Evolutionary conservation across 352 stramenopile species (phyloP).

Genomic region (Thraustochytrium sp.): DNA sequence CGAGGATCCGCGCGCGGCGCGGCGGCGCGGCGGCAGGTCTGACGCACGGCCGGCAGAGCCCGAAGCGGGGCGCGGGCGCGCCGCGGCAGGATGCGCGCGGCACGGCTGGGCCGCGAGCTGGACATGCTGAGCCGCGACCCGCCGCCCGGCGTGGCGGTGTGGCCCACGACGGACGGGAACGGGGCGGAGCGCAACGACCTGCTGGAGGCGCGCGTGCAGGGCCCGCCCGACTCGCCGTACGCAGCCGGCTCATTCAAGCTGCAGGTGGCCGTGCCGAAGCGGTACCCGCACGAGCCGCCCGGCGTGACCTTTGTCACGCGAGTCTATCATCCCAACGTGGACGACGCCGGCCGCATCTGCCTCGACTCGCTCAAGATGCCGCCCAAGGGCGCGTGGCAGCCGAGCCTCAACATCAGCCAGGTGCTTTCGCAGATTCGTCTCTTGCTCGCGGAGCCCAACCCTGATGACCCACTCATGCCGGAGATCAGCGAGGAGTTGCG

Average conservation of each 20-base stretch:
- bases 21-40: too few relatives aligned
- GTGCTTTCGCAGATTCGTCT: conserved; percentile 32
- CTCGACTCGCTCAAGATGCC: conserved; percentile 48
- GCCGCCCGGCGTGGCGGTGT: conserved; percentile 9
- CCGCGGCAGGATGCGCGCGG: not conserved
- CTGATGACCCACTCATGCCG: conserved; percentile 38
- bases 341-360: conserved; percentile 46
- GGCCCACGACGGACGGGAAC: not conserved
- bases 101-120: conserved; percentile 8
- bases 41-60: too few relatives aligned
- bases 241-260: conserved; percentile 55
- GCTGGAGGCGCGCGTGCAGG: conserved; percentile 39
- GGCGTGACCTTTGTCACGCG: conserved; percentile 61
- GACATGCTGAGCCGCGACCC: not conserved
- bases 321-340: conserved; percentile 67
- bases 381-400: conserved; percentile 38
- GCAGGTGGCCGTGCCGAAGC: conserved; percentile 49
- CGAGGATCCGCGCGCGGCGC: too few relatives aligned
- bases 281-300: conserved; percentile 67
- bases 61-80: too few relatives aligned
- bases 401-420: conserved; percentile 19
- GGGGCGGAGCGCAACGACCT: not conserved
- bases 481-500: conserved; percentile 34
- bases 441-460: conserved; percentile 38
- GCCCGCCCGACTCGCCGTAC: conserved; percentile 56